These are phyloP conservation scores for Malus sieversii DNA, from an alignment of 306 rosid species.

Conservation along the genomic window DNA sequence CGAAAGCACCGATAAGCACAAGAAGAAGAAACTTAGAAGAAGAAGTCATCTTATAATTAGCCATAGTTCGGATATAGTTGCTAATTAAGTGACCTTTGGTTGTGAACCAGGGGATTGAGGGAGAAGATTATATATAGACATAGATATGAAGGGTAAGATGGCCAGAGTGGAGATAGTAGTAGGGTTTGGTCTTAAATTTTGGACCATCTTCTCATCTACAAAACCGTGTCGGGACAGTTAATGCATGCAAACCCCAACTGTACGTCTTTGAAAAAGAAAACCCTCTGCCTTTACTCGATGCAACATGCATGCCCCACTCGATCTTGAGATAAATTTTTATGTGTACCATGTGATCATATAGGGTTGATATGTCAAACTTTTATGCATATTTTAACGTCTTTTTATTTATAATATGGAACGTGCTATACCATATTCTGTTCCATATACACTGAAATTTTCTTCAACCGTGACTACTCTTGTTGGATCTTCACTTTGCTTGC, in stretches of 20 bases:
- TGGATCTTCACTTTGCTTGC: too few species aligned
- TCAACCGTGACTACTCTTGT: too few species aligned
- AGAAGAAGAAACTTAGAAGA: conserved; percentile 31
- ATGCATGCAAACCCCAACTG: conserved; percentile 44
- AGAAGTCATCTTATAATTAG: conserved; percentile 16
- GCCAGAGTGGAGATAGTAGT: background rate
- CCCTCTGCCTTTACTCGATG: background rate
- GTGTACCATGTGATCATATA: too few species aligned
- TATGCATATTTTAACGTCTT: background rate
- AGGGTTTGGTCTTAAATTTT: conserved; percentile 26
- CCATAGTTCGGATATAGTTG: background rate
- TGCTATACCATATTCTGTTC: too few species aligned
- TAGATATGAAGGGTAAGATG: conserved; percentile 11
- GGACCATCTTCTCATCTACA: conserved; percentile 37
- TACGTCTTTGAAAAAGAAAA: conserved; percentile 17
- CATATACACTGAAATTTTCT: too few species aligned
- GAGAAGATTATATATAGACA: conserved; percentile 30
- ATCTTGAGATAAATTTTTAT: too few species aligned
- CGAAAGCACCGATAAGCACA: conserved; percentile 40
- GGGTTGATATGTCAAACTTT: too few species aligned
- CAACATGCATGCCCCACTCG: conserved; percentile 4
- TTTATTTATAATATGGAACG: background rate
- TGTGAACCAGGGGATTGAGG: background rate
- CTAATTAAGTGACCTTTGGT: background rate
- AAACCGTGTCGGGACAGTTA: conserved; percentile 30